Evolutionary conservation across 1,284 basidiomycete species (phyloP).

Genomic region (Schizophyllum commune): DNA sequence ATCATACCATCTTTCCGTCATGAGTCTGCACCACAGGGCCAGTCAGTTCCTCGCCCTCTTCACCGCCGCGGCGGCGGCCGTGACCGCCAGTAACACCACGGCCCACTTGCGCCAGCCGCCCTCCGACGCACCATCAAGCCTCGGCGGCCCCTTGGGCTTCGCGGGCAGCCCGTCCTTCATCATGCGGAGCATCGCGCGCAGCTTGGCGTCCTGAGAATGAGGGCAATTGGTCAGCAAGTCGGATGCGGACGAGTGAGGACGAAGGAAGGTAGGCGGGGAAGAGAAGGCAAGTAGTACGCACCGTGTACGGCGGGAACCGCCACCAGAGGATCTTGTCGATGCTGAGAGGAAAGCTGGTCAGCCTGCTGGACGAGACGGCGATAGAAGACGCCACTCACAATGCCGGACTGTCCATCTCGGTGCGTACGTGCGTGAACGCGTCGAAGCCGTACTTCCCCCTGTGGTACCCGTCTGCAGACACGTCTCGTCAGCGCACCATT

Average conservation of each 20-base stretch:
- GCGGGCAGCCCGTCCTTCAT: background rate
- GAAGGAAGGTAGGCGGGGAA: too few species aligned
- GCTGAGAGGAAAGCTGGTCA: too few species aligned
- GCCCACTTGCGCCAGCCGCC: background rate
- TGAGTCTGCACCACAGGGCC: too few species aligned
- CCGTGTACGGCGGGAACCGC: constrained; percentile 58
- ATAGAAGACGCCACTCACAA: constrained; percentile 38
- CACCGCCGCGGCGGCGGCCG: too few species aligned
- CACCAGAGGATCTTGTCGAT: constrained; percentile 45
- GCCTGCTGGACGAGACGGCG: too few species aligned
- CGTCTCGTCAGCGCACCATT: background rate
- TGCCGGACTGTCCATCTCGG: constrained; percentile 55
- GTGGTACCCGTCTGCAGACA: constrained; percentile 46
- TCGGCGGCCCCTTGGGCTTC: background rate
- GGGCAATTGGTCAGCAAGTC: too few species aligned
- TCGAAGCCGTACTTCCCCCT: constrained; percentile 62
- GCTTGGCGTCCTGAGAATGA: background rate
- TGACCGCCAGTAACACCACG: background rate
- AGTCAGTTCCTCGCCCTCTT: background rate
- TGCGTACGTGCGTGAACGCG: constrained; percentile 58
- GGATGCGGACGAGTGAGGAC: too few species aligned
- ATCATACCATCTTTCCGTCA: too few species aligned
- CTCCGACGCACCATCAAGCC: background rate
- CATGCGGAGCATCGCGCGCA: background rate
- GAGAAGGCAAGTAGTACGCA: too few species aligned